A percentile compares a stretch with the other conserved stretches of the same genome.
Conservation (phyloP, 2,329 filamentous ascomycete species). For the Aspergillus sp. region DNA sequence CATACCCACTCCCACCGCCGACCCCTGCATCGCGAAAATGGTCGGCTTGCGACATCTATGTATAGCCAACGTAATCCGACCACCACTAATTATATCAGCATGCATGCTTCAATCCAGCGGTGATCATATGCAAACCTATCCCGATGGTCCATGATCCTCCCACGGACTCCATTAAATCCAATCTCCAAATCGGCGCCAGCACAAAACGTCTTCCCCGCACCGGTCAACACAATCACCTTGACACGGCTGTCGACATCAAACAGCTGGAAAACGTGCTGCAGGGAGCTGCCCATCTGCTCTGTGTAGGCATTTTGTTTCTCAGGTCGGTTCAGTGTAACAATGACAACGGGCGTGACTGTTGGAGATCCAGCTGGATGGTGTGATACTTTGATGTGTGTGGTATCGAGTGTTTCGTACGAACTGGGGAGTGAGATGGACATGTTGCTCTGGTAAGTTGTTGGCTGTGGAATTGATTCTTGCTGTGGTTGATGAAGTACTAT, state of each 20-base stretch:
- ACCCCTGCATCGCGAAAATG: constrained; percentile 52
- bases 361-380: constrained; percentile 39
- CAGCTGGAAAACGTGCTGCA: constrained; percentile 28
- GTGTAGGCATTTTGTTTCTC: constrained; percentile 55
- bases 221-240: constrained; percentile 52
- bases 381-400: constrained; percentile 25
- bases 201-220: constrained; percentile 42
- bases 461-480: too few species aligned
- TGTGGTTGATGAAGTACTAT: too few species aligned
- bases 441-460: too few species aligned
- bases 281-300: constrained; percentile 42
- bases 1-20: constrained; percentile 55
- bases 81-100: constrained; percentile 29
- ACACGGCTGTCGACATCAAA: constrained; percentile 52
- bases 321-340: constrained; percentile 50
- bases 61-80: constrained; percentile 44
- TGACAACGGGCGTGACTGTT: constrained; percentile 40
- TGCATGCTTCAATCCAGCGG: constrained; percentile 27
- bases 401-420: constrained; percentile 25
- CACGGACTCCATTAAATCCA: constrained; percentile 41
- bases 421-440: constrained; percentile 13
- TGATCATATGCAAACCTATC: constrained; percentile 41
- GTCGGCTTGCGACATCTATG: constrained; percentile 54
- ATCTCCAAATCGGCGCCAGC: constrained; percentile 54
- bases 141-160: constrained; percentile 46